phyloP scores from a whole-genome alignment of 75 land plant genomes.

The Ceratopteris richardii region DNA sequence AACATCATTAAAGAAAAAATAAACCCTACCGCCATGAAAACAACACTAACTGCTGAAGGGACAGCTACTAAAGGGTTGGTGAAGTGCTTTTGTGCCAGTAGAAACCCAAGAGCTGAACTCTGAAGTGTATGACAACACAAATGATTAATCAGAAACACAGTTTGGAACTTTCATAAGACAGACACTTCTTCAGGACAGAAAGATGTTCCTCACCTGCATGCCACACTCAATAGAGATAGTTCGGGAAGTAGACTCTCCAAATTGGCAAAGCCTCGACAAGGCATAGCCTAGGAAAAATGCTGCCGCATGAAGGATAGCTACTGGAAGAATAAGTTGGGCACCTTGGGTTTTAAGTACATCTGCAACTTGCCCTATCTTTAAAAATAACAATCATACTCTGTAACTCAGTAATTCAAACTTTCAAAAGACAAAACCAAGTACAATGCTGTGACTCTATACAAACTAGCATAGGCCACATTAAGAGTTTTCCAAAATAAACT shows the following conservation, averaged over 20 bases:
- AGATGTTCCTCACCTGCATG: slow-evolving; percentile 91
- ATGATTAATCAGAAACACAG: neutral
- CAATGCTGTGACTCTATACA: too few relatives aligned
- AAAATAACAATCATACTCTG: too few relatives aligned
- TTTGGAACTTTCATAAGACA: too few relatives aligned
- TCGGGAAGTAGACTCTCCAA: slow-evolving; percentile 95
- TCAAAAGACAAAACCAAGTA: neutral
- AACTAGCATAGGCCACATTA: too few relatives aligned
- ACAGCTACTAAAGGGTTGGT: slow-evolving; percentile 96
- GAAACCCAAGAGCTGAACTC: slow-evolving; percentile 96
- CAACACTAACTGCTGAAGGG: slow-evolving; percentile 97
- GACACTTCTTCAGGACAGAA: too few relatives aligned
- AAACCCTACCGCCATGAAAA: slow-evolving; percentile 81
- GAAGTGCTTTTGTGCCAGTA: slow-evolving; percentile 91
- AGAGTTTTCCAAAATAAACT: too few relatives aligned
- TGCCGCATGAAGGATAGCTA: slow-evolving; percentile 76
- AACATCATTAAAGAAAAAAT: neutral
- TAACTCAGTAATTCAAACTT: neutral
- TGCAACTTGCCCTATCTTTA: slow-evolving; percentile 89
- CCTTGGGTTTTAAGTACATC: slow-evolving; percentile 88
- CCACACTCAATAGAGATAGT: slow-evolving; percentile 97
- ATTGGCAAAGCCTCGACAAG: slow-evolving; percentile 57
- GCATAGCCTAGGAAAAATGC: slow-evolving; percentile 88
- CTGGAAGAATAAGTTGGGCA: slow-evolving; percentile 68
- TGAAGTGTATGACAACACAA: slow-evolving; percentile 10